Evolutionary conservation across 192 early-diverging fungal species (phyloP).

Genomic region (Podila minutissima): DNA sequence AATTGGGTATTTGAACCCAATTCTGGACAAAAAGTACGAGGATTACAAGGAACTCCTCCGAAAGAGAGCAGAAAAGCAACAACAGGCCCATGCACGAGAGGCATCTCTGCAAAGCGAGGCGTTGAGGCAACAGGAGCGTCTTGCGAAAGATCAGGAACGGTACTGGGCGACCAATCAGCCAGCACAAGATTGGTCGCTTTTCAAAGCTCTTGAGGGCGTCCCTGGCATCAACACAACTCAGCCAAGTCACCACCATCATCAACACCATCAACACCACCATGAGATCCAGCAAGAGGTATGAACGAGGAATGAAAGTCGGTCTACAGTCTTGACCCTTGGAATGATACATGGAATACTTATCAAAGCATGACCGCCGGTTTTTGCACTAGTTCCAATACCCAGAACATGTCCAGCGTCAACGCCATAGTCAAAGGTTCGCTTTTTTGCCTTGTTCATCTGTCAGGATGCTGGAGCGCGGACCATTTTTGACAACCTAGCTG

Average conservation of each 20-base stretch:
- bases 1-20: slow-evolving; percentile 66
- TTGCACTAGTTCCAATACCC: slow-evolving; percentile 38
- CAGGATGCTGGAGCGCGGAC: neutral
- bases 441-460: neutral
- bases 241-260: neutral
- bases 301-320: neutral
- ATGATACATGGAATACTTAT: too few species aligned
- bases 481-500: neutral
- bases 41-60: slow-evolving; percentile 52
- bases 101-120: slow-evolving; percentile 10
- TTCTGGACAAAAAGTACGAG: slow-evolving; percentile 61
- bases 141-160: slow-evolving; percentile 9
- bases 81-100: slow-evolving; percentile 14
- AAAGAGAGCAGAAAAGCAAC: slow-evolving; percentile 43
- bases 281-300: neutral
- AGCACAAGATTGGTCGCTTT: slow-evolving; percentile 21
- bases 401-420: slow-evolving; percentile 18
- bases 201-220: slow-evolving; percentile 48
- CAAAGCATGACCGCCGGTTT: too few species aligned
- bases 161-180: slow-evolving; percentile 10
- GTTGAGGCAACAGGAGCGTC: slow-evolving; percentile 1
- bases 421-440: neutral
- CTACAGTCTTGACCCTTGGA: too few species aligned
- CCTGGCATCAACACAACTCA: slow-evolving; percentile 37
- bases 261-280: slow-evolving; percentile 7